phyloP scores from a whole-genome alignment of 129 eudicot genomes.

The Chrysanthemum seticuspe region DNA sequence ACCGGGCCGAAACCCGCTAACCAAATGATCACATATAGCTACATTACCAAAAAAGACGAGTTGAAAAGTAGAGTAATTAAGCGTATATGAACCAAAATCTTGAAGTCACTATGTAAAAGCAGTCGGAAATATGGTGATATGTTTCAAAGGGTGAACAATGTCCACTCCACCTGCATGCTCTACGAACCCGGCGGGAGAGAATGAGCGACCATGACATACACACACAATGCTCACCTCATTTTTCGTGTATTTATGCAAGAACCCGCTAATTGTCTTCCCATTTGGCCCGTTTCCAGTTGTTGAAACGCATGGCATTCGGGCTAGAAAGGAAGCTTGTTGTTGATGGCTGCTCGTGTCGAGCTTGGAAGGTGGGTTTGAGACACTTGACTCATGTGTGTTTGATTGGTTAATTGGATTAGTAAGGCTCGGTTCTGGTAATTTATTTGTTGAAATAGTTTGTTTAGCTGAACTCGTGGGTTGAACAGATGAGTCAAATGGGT shows the following conservation, averaged over 20 bases:
- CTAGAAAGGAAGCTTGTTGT: slow-evolving; percentile 15
- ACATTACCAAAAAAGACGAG: neutral
- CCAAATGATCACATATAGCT: neutral
- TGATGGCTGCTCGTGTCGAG: slow-evolving; percentile 13
- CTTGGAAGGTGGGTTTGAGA: slow-evolving; percentile 8
- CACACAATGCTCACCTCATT: slow-evolving; percentile 72
- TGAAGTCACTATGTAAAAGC: slow-evolving; percentile 33
- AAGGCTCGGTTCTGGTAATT: neutral
- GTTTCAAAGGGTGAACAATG: slow-evolving; percentile 59
- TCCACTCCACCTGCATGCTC: slow-evolving; percentile 83
- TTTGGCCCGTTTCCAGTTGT: slow-evolving; percentile 83
- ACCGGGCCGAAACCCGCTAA: neutral
- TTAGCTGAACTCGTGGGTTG: slow-evolving; percentile 2
- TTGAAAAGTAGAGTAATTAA: no score
- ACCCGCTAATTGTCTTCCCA: slow-evolving; percentile 65
- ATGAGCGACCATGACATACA: slow-evolving; percentile 77
- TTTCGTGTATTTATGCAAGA: slow-evolving; percentile 61
- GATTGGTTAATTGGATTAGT: slow-evolving; percentile 15
- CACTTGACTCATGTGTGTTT: slow-evolving; percentile 8
- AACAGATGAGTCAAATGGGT: slow-evolving; percentile 22
- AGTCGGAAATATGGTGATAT: slow-evolving; percentile 63
- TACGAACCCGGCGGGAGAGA: slow-evolving; percentile 74
- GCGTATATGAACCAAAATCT: no score
- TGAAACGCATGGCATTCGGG: slow-evolving; percentile 71
- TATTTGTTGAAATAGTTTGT: slow-evolving; percentile 7